Percentiles rank a stretch among this genome's conserved stretches.
These are phyloP conservation scores for Hericium erinaceus DNA, from an alignment of 768 basidiomycete species.

Conservation along the genomic window DNA sequence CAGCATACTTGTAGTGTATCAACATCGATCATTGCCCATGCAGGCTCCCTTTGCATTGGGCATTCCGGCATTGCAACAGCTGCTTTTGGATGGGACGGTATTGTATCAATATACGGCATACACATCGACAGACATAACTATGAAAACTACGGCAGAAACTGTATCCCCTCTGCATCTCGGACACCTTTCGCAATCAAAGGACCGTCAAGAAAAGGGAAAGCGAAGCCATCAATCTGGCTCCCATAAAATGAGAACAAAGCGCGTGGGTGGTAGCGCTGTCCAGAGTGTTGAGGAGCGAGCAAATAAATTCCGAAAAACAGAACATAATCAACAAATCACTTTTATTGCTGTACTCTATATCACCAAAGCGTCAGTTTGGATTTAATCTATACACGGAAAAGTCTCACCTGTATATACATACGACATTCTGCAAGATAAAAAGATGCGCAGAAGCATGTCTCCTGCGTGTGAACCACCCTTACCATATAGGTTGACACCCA, in stretches of 20 bases:
- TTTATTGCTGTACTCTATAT: too few species aligned
- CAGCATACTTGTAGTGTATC: neutral
- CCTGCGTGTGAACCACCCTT: slow-evolving; percentile 45
- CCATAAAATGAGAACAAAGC: slow-evolving; percentile 91
- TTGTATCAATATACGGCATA: neutral
- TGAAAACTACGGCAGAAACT: slow-evolving; percentile 9
- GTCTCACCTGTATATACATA: too few species aligned
- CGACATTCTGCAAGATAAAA: too few species aligned
- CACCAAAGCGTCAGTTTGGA: too few species aligned
- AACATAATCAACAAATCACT: neutral
- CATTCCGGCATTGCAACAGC: too few species aligned
- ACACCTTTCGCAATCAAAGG: slow-evolving; percentile 8
- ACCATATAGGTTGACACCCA: slow-evolving; percentile 21
- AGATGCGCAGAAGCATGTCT: slow-evolving; percentile 21
- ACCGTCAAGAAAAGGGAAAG: slow-evolving; percentile 20
- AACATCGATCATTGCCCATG: too few species aligned
- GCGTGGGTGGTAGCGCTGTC: slow-evolving; percentile 66
- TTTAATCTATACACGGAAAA: too few species aligned
- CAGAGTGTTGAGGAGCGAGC: slow-evolving; percentile 94
- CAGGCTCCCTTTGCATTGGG: too few species aligned
- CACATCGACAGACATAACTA: neutral
- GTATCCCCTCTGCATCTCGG: slow-evolving; percentile 18
- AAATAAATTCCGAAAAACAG: neutral
- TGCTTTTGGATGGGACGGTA: too few species aligned
- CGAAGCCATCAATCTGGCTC: slow-evolving; percentile 53